Base-by-base conservation (phyloP, 2,329 filamentous ascomycete genomes). In the Aureobasidium sp. region DNA sequence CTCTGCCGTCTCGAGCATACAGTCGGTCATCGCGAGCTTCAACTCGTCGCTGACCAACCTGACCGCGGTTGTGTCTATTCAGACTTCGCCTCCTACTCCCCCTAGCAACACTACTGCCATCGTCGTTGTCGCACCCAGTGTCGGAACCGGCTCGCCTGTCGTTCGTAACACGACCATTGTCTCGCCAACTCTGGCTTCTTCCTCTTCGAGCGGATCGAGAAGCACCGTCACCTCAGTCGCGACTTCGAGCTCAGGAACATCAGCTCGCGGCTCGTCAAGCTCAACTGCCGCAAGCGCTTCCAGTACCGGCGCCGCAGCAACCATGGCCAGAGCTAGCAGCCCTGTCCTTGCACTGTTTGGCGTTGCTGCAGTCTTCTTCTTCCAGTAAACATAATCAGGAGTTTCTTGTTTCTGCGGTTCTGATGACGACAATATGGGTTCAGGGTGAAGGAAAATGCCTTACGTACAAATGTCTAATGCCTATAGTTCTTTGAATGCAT, bases 281-380 rank as follows among this genome's bases (percentile, higher is more conserved):
- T 54, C 51, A 17, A 23, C 59, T 15, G 29, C 47, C 23, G 33
- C 43, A 31, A 35, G 35, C 27, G 33, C 42, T 45, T 57, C 40
- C 8, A 49, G 51, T 29, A 60, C 49, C 17, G 49, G 49, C 23
- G 47, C 58, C 13, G 47, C 58, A 23, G 49, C 58, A 37, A 53
- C 63, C 35, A 65, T 69, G 49, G 65, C 68, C 57, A 50, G 57
- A n/a, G 57, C 60, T 23, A 74, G 71, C 68, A 72, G 72, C 19
- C 51, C 77, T 40, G 71, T 74, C 37, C 67, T 77, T 55, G 68
- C 75, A 61, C 66, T 76, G 60, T 70, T 75, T 60, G 74, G 71
- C 55, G 67, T 73, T 21, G 75, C 72, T 60, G 75, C 73, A 35
- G 70, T 77, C 61, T 70, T 71, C 49, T 75, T 73, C 68, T 69